Percentiles rank a stretch among this genome's conserved stretches.
phyloP scores from a whole-genome alignment of 805 yeast genomes.

The Saccharomycopsis fibuligera region DNA sequence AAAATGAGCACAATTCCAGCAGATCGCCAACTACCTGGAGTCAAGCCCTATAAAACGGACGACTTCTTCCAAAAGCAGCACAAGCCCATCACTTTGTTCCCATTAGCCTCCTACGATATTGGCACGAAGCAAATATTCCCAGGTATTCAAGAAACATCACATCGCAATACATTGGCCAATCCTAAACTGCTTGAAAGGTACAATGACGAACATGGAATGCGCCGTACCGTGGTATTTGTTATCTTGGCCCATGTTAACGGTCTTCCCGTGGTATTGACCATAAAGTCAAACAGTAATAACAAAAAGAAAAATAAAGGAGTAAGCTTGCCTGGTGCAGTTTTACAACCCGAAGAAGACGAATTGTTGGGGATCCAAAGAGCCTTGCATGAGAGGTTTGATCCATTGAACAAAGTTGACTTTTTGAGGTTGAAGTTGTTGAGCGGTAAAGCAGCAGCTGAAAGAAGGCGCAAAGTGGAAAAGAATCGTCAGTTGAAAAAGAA shows the following conservation, averaged over 20 bases:
- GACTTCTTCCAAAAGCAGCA: conserved; percentile 1
- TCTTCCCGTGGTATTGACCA: not conserved
- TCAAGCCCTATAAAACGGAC: not conserved
- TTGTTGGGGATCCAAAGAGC: not conserved
- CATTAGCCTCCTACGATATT: not conserved
- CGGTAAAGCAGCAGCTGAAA: not conserved
- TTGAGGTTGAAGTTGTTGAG: not conserved
- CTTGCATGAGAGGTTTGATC: conserved; percentile 1
- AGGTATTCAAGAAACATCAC: too few species aligned
- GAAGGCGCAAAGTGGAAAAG: not conserved
- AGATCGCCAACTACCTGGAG: not conserved
- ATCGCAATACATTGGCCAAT: not conserved
- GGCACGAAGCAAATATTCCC: not conserved
- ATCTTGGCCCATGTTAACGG: conserved; percentile 4
- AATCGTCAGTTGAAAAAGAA: not conserved
- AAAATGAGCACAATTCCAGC: not conserved
- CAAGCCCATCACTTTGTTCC: conserved; percentile 1
- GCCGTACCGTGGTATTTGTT: not conserved
- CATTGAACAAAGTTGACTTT: not conserved
- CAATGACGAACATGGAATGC: conserved; percentile 1
- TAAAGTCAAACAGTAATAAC: not conserved
- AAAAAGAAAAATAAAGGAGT: not conserved
- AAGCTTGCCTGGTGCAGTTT: not conserved
- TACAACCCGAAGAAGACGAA: conserved; percentile 3
- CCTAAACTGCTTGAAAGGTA: not conserved